Evolutionary conservation across 2,329 filamentous ascomycete genomes (phyloP).

Genomic region (Fusarium falciforme): DNA sequence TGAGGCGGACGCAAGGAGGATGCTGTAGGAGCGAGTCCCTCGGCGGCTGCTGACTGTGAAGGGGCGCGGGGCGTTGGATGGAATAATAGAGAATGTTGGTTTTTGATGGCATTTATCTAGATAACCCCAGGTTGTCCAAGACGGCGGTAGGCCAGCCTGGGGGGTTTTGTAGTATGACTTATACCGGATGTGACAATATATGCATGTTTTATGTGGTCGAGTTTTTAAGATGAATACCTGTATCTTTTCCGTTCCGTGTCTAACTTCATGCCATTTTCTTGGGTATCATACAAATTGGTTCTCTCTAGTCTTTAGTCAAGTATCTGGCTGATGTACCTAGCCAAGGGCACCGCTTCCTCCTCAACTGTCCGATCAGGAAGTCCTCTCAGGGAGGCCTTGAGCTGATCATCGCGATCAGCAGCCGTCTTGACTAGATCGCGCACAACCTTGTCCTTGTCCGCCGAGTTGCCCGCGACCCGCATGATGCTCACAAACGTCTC

Average conservation of each 20-base stretch:
- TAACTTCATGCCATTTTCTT: background rate
- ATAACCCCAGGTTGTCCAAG: slow-evolving; percentile 22
- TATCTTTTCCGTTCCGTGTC: background rate
- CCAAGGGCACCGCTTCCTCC: slow-evolving; percentile 62
- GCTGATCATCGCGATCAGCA: slow-evolving; percentile 50
- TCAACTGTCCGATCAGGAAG: slow-evolving; percentile 63
- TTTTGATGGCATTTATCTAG: slow-evolving; percentile 40
- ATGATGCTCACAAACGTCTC: slow-evolving; percentile 62
- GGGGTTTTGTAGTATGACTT: slow-evolving; percentile 38
- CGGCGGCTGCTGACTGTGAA: slow-evolving; percentile 19
- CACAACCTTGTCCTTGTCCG: slow-evolving; percentile 51
- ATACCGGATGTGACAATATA: slow-evolving; percentile 38
- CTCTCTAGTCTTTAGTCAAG: slow-evolving; percentile 36
- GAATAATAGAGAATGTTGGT: slow-evolving; percentile 44
- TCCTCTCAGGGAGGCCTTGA: slow-evolving; percentile 53
- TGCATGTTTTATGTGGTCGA: slow-evolving; percentile 20
- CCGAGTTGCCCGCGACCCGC: slow-evolving; percentile 53
- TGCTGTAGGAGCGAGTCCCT: slow-evolving; percentile 45
- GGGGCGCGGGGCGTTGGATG: slow-evolving; percentile 45
- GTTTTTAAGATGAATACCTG: background rate
- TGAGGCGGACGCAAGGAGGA: slow-evolving; percentile 51
- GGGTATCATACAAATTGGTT: slow-evolving; percentile 19
- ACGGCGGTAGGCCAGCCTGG: slow-evolving; percentile 23
- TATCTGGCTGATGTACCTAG: slow-evolving; percentile 57
- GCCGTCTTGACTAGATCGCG: slow-evolving; percentile 57